phyloP scores from a whole-genome alignment of 2,329 filamentous ascomycete genomes.

The Venturia asperata region DNA sequence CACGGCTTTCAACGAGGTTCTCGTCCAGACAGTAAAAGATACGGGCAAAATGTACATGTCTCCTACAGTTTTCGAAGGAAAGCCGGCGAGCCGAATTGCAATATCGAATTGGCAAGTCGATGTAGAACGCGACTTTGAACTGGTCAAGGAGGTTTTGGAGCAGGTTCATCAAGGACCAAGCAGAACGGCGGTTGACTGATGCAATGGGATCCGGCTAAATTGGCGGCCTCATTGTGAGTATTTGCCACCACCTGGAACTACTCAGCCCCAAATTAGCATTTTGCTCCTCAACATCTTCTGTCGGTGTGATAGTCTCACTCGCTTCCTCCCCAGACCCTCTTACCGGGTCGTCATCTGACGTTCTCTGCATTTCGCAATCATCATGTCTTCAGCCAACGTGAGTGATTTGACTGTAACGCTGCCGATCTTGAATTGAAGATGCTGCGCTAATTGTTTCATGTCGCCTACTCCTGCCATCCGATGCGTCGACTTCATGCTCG shows the following conservation, averaged over 20 bases:
- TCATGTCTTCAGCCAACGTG: too few species aligned
- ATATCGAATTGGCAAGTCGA: constrained; percentile 79
- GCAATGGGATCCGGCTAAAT: background rate
- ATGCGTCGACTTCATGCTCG: too few species aligned
- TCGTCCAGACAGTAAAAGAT: constrained; percentile 68
- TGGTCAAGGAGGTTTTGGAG: constrained; percentile 59
- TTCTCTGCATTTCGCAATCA: too few species aligned
- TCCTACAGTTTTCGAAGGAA: constrained; percentile 69
- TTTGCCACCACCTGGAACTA: background rate
- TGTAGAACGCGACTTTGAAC: constrained; percentile 55
- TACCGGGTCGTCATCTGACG: too few species aligned
- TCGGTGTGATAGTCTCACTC: too few species aligned
- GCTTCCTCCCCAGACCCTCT: too few species aligned
- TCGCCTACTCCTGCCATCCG: too few species aligned
- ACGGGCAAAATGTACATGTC: constrained; percentile 73
- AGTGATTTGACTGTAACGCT: too few species aligned
- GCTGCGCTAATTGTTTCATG: too few species aligned
- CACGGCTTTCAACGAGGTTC: constrained; percentile 51
- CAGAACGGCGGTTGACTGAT: background rate
- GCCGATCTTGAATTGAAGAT: too few species aligned
- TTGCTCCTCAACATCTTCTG: too few species aligned
- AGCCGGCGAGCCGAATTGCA: constrained; percentile 71
- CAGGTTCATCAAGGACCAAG: constrained; percentile 24
- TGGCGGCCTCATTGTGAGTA: background rate
- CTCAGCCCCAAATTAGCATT: background rate